A percentile compares a stretch with the other conserved stretches of the same genome.
Conservation (phyloP, 441 rosid species). For the Pelargonium myrrhifolium region DNA sequence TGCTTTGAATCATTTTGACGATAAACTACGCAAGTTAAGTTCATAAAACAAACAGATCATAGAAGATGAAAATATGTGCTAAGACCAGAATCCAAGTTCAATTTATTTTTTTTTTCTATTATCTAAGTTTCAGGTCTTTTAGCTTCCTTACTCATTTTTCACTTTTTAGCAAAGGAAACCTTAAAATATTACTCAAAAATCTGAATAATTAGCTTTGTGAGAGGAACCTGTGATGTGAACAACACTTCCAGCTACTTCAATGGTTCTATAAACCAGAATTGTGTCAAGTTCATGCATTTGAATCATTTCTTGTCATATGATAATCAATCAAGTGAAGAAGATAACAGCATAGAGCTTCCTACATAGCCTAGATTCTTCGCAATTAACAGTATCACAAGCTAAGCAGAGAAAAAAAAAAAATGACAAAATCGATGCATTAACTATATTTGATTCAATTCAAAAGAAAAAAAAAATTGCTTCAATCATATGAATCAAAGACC, state of each 20-base stretch:
- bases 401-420: not conserved
- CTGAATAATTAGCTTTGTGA: no score
- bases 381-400: not conserved
- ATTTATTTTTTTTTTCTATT: not conserved
- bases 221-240: no score
- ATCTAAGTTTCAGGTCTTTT: no score
- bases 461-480: not conserved
- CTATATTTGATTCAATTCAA: not conserved
- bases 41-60: not conserved
- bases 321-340: not conserved
- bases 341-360: not conserved
- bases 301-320: not conserved
- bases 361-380: not conserved
- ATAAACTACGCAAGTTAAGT: not conserved
- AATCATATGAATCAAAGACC: not conserved
- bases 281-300: not conserved
- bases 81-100: not conserved
- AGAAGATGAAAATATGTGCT: not conserved
- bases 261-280: no score
- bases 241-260: no score
- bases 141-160: no score
- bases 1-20: not conserved
- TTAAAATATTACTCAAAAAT: no score
- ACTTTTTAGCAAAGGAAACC: no score
- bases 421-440: not conserved